Percentiles rank a stretch among this genome's conserved stretches.
These are phyloP conservation scores for Thraustochytrium sp. DNA, from an alignment of 352 stramenopile species.

Conservation along the genomic window DNA sequence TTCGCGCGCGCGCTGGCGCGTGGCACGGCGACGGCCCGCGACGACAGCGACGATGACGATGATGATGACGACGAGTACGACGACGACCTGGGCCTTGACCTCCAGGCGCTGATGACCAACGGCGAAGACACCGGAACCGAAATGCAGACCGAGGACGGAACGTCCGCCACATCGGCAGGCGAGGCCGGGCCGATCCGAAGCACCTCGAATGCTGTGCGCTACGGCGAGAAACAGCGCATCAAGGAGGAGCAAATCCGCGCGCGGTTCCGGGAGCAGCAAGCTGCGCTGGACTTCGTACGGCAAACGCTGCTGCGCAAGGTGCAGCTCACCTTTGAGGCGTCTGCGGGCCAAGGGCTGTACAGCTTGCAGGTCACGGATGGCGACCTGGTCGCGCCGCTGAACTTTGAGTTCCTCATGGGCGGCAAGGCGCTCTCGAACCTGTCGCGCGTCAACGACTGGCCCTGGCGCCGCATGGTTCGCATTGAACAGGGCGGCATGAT, in stretches of 20 bases:
- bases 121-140: not conserved
- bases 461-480: slow-evolving; percentile 8
- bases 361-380: not conserved
- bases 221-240: slow-evolving; percentile 8
- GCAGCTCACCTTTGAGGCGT: not conserved
- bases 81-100: not conserved
- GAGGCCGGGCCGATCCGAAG: too few relatives aligned
- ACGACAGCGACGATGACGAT: not conserved
- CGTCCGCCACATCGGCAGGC: too few relatives aligned
- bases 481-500: not conserved
- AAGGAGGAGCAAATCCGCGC: not conserved
- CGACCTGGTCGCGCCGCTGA: slow-evolving; percentile 20
- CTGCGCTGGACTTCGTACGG: not conserved
- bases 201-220: not conserved
- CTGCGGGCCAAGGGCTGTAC: not conserved
- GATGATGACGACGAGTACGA: not conserved
- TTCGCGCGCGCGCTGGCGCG: too few relatives aligned
- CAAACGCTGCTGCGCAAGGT: not conserved
- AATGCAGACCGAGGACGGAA: too few relatives aligned
- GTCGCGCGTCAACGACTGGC: slow-evolving; percentile 29
- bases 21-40: not conserved
- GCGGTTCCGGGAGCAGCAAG: not conserved
- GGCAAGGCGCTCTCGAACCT: not conserved
- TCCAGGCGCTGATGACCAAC: too few relatives aligned
- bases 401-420: not conserved